phyloP scores from a whole-genome alignment of 495 filamentous ascomycete species.

The Jackrogersella multiformis region DNA sequence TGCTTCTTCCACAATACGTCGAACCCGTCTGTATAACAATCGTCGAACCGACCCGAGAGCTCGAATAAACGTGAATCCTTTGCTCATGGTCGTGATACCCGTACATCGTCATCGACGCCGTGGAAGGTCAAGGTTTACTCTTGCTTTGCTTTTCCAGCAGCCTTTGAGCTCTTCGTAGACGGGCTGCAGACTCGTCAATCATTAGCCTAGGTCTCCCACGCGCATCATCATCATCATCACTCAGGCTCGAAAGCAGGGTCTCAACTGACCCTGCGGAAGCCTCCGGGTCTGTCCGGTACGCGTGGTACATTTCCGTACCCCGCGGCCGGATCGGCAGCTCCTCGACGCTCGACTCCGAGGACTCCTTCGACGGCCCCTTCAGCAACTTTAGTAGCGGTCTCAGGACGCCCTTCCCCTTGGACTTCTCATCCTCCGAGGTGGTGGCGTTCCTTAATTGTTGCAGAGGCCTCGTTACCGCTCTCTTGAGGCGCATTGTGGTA shows the following conservation, averaged over 20 bases:
- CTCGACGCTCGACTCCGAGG: neutral
- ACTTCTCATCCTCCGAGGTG: slow-evolving; percentile 1
- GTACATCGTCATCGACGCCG: neutral
- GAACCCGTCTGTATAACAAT: neutral
- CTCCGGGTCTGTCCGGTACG: neutral
- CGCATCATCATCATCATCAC: slow-evolving; percentile 30
- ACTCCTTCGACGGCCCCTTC: neutral
- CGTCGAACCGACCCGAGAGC: neutral
- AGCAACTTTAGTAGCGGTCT: neutral
- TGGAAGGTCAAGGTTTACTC: neutral
- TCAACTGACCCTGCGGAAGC: slow-evolving; percentile 4
- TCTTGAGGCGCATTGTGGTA: neutral
- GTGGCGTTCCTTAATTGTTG: neutral
- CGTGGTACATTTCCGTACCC: slow-evolving; percentile 28
- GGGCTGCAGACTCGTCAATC: slow-evolving; percentile 32
- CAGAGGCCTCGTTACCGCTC: neutral
- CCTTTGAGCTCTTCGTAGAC: slow-evolving; percentile 38
- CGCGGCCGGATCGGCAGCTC: slow-evolving; percentile 1
- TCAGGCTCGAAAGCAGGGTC: slow-evolving; percentile 1
- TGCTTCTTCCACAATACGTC: neutral
- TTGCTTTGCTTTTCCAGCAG: slow-evolving; percentile 25
- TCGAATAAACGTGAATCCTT: neutral
- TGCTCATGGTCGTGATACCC: neutral
- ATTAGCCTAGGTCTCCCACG: slow-evolving; percentile 26
- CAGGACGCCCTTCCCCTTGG: neutral